Evolutionary conservation across 208 protist species (phyloP), one percentile per base, ranked within the genome.

Genomic region (Acanthamoeba divionensis): DNA sequence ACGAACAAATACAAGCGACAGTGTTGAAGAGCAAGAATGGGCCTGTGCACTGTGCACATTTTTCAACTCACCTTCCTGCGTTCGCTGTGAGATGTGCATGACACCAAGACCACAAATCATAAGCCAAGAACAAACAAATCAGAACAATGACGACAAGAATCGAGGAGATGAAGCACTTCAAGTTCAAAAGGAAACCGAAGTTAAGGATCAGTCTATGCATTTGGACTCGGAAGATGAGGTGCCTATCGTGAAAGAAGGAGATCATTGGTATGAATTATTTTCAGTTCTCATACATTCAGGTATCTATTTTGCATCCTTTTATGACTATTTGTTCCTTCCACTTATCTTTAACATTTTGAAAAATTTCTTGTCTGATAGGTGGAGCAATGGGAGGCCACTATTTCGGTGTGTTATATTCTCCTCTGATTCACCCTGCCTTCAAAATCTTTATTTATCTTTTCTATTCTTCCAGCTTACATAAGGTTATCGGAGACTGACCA

Each of bases 341-440:
- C n/a, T n/a, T n/a, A n/a, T n/a, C n/a, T n/a, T n/a, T n/a, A n/a
- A n/a, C n/a, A n/a, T n/a, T n/a, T n/a, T n/a, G n/a, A n/a, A n/a
- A n/a, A n/a, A n/a, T n/a, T n/a, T n/a, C n/a, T n/a, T n/a, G n/a
- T n/a, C n/a, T n/a, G n/a, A n/a, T 24, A 77, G 69, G 77, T 41
- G 77, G 77, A 36, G 90, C 91, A 5, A 63, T 90, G 38, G 92
- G 92, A 10, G 92, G 92, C 44, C 92, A 93, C 47, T 92, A 93
- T 85, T 93, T 91, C 31, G 82, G 77, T 86, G 48, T 38, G 77
- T 2, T 33, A 29, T 26, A 33, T 9, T 69, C 24, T 10, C n/a
- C 69, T 0, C 44, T 6, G 47, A 38, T 24, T 31, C 45, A 9
- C 13, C 24, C 4, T 26, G 26, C 29, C 8, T 21, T 7, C 9